Evolutionary conservation across 768 basidiomycete genomes (phyloP).

Genomic region (Artomyces pyxidatus): DNA sequence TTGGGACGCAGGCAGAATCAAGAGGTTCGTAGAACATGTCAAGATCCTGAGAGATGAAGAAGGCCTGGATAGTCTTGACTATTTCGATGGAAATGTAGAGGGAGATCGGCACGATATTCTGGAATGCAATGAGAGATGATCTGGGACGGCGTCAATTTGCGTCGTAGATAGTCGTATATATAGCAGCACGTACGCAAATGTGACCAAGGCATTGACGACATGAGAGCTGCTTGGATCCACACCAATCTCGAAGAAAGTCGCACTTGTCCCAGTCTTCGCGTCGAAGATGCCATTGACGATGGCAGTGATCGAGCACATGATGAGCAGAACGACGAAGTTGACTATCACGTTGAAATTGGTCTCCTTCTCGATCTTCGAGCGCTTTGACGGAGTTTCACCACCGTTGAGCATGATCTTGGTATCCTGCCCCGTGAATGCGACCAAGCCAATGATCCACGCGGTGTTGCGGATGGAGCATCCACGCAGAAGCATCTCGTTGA

Average conservation of each 20-base stretch:
- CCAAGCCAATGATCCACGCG: conserved; percentile 87
- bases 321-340: conserved; percentile 74
- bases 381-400: conserved; percentile 91
- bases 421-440: conserved; percentile 88
- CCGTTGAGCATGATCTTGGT: conserved; percentile 91
- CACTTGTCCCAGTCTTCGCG: conserved; percentile 50
- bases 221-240: conserved; percentile 52
- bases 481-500: conserved; percentile 89
- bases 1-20: conserved; percentile 86
- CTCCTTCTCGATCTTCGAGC: conserved; percentile 95
- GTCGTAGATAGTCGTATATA: neutral
- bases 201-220: conserved; percentile 73
- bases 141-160: conserved; percentile 30
- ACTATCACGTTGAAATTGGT: conserved; percentile 97
- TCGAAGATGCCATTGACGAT: conserved; percentile 73
- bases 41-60: conserved; percentile 90
- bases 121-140: conserved; percentile 90
- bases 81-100: conserved; percentile 97
- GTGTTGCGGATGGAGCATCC: conserved; percentile 90
- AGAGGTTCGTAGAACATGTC: conserved; percentile 93
- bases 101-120: conserved; percentile 94
- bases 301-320: conserved; percentile 71
- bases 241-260: conserved; percentile 61
- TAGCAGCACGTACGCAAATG: conserved; percentile 67
- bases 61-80: conserved; percentile 96